Conservation (phyloP, 306 rosid species). For the Pyrus communis region DNA sequence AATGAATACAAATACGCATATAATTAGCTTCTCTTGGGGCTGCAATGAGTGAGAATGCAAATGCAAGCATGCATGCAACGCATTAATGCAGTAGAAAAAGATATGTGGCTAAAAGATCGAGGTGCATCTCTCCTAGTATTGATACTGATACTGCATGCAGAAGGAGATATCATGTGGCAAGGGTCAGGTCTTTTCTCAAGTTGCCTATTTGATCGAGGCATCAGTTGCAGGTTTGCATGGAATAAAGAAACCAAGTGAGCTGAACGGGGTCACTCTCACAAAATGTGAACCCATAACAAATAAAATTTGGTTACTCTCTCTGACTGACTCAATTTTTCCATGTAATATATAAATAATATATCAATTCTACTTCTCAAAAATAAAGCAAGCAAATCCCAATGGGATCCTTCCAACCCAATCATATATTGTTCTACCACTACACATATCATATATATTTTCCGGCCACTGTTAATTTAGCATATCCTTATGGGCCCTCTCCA, state of each 20-base stretch:
- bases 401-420: slow-evolving; percentile 21
- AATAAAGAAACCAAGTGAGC: slow-evolving; percentile 19
- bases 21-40: not conserved
- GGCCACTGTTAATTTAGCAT: not conserved
- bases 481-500: slow-evolving; percentile 7
- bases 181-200: not conserved
- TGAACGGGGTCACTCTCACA: slow-evolving; percentile 15
- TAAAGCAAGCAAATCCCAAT: not conserved
- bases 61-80: not conserved
- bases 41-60: not conserved
- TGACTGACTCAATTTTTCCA: not conserved
- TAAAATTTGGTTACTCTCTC: not conserved
- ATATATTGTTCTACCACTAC: not conserved
- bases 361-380: not conserved
- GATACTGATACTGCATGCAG: not conserved
- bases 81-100: not conserved
- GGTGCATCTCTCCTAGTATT: not conserved
- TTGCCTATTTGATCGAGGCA: not conserved
- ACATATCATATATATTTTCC: not conserved
- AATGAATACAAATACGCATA: not conserved
- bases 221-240: not conserved
- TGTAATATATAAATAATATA: not conserved
- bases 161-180: not conserved
- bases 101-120: not conserved
- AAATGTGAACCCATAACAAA: not conserved